phyloP scores from a whole-genome alignment of 164 flowering plant species.

The Umbilicus rupestris region DNA sequence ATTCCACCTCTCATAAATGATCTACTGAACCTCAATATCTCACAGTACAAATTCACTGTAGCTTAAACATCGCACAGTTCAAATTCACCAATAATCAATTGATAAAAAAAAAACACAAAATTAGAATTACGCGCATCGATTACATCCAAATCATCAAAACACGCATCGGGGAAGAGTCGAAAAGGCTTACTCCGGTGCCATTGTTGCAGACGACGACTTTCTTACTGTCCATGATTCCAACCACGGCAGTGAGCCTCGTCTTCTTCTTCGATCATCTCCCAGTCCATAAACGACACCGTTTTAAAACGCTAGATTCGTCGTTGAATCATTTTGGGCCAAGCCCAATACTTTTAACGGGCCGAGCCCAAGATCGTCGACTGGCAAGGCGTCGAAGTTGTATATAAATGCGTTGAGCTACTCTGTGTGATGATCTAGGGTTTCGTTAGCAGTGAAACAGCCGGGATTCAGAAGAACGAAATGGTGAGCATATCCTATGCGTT shows the following conservation, averaged over 20 bases:
- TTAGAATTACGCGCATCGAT: background rate
- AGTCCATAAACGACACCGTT: background rate
- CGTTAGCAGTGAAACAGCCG: background rate
- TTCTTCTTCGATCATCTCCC: background rate
- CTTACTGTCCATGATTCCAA: slow-evolving; percentile 46
- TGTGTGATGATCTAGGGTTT: background rate
- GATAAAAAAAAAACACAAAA: background rate
- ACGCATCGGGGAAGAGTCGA: slow-evolving; percentile 6
- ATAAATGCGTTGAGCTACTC: background rate
- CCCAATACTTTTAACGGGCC: background rate
- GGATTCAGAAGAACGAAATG: background rate
- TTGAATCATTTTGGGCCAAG: background rate
- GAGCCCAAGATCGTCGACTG: background rate
- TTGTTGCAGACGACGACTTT: slow-evolving; percentile 89
- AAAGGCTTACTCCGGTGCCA: slow-evolving; percentile 70
- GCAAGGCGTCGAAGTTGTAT: background rate
- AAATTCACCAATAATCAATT: background rate
- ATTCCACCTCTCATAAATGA: background rate
- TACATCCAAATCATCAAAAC: background rate
- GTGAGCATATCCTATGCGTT: background rate
- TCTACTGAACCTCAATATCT: background rate
- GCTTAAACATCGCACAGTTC: background rate
- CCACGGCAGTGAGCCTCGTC: slow-evolving; percentile 2
- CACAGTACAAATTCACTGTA: background rate
- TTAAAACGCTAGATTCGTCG: background rate